A percentile compares a stretch with the other conserved stretches of the same genome.
Conservation (phyloP, 2,329 filamentous ascomycete genomes). For the Corynespora cassiicola region DNA sequence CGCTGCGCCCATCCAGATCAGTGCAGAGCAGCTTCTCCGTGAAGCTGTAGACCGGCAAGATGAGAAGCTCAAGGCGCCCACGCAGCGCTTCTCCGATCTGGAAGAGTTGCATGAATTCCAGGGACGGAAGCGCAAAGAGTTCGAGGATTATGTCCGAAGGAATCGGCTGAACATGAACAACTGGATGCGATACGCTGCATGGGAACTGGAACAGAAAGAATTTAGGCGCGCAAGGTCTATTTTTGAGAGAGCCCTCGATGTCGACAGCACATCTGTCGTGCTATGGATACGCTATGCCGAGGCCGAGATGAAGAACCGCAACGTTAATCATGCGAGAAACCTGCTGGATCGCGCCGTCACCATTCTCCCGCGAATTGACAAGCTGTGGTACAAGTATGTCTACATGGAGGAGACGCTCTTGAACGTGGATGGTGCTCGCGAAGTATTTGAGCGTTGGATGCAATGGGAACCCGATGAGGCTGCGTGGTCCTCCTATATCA, state of each 20-base stretch:
- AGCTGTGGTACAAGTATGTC: slow-evolving; percentile 99
- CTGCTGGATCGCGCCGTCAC: slow-evolving; percentile 94
- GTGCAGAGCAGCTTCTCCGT: slow-evolving; percentile 93
- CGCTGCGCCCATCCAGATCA: slow-evolving; percentile 81
- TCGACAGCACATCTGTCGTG: slow-evolving; percentile 83
- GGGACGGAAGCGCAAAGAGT: slow-evolving; percentile 93
- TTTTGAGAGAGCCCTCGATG: slow-evolving; percentile 93
- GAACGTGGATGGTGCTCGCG: slow-evolving; percentile 88
- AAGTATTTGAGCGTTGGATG: slow-evolving; percentile 98
- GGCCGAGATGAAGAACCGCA: slow-evolving; percentile 80
- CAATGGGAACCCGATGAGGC: slow-evolving; percentile 96
- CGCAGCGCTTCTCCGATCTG: slow-evolving; percentile 92
- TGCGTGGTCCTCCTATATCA: slow-evolving; percentile 96
- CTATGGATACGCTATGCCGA: slow-evolving; percentile 95
- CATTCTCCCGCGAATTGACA: slow-evolving; percentile 87
- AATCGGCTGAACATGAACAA: slow-evolving; percentile 98
- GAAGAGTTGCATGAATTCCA: slow-evolving; percentile 99
- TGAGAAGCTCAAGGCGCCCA: slow-evolving; percentile 83
- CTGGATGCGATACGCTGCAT: slow-evolving; percentile 97
- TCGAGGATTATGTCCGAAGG: slow-evolving; percentile 95
- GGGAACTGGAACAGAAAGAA: slow-evolving; percentile 98
- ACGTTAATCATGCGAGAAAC: slow-evolving; percentile 94
- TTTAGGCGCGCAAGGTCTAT: slow-evolving; percentile 88
- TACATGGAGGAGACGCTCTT: slow-evolving; percentile 98
- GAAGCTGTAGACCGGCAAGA: slow-evolving; percentile 98